Evolutionary conservation across 352 stramenopile species (phyloP), one percentile per base, ranked within the genome.

Genomic region (Pythium coloratum): DNA sequence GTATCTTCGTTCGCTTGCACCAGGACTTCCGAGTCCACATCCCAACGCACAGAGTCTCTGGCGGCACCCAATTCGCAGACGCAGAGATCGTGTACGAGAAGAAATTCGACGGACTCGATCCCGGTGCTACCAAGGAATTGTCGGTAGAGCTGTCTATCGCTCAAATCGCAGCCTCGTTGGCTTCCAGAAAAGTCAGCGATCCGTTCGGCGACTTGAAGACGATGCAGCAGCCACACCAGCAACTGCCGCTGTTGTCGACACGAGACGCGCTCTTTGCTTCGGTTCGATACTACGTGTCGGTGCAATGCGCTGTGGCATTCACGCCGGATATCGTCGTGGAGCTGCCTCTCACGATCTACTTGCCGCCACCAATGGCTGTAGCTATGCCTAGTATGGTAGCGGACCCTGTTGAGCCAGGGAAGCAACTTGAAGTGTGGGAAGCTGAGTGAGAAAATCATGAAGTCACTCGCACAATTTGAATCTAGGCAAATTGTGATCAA

Each of bases 11-110:
- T 12, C 62, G 54, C 12, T 32, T 68, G 28, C 62, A 68, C 47
- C 50, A 68, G 28, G 54, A 68, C 8, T 62, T 63, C 30, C 49
- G 28, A 3, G 26, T 62, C 9, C 61, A 67, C 42, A 61, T 68
- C 32, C 62, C 62, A 6, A 16, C 42, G 10, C 50, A 50, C 5
- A 55, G 51, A 32, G 42, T 16, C 44, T 26, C 61, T 8, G 32
- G 54, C 18, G 62, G 62, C 2, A 24, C 47, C 1, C 16, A 38
- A 6, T 18, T 30, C 3, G 18, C 34, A 2, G 32, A 26, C 8
- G 36, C 55, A 16, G 28, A 56, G 33, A 36, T 61, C 5, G n/a
- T 64, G 0, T 32, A 63, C n/a, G 12, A 69, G 16, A 9, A 56
- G 13, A 55, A 62, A n/a, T 49, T 55, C n/a, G 28, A 30, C 14